Evolutionary conservation across 257 asterid genomes (phyloP).

Genomic region (Linaria vulgaris): DNA sequence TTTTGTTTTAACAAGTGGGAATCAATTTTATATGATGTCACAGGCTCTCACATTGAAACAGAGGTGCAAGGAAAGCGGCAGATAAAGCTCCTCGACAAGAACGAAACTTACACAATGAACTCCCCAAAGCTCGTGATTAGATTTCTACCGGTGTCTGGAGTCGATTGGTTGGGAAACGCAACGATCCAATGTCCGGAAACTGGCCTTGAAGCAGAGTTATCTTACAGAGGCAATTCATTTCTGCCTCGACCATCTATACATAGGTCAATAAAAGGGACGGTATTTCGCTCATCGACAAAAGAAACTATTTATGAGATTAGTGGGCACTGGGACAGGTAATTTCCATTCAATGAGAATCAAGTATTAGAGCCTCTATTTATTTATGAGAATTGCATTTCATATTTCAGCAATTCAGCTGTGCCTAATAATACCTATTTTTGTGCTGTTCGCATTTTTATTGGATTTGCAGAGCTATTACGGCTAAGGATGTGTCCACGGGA

Average conservation of each 20-base stretch:
- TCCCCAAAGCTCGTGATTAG: conserved; percentile 73
- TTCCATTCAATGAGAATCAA: background rate
- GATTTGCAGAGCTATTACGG: conserved; percentile 45
- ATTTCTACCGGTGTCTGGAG: conserved; percentile 62
- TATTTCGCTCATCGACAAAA: conserved; percentile 49
- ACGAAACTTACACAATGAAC: conserved; percentile 68
- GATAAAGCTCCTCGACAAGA: conserved; percentile 47
- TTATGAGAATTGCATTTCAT: background rate
- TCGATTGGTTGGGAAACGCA: conserved; percentile 81
- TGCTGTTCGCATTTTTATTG: background rate
- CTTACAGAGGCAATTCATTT: conserved; percentile 53
- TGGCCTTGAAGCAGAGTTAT: conserved; percentile 64
- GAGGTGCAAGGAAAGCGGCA: conserved; percentile 63
- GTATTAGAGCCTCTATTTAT: too few species aligned
- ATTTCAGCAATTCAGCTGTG: background rate
- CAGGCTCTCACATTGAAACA: conserved; percentile 67
- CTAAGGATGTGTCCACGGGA: conserved; percentile 49
- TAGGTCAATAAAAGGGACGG: conserved; percentile 64
- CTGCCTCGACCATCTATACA: conserved; percentile 43
- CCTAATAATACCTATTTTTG: background rate
- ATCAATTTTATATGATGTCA: background rate
- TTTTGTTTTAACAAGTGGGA: too few species aligned
- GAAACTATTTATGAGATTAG: conserved; percentile 48
- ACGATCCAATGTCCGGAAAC: conserved; percentile 56
- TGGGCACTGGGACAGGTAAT: conserved; percentile 92